Evolutionary conservation across 306 rosid genomes (phyloP), one percentile per base, ranked within the genome.

Genomic region (Lotus japonicus): DNA sequence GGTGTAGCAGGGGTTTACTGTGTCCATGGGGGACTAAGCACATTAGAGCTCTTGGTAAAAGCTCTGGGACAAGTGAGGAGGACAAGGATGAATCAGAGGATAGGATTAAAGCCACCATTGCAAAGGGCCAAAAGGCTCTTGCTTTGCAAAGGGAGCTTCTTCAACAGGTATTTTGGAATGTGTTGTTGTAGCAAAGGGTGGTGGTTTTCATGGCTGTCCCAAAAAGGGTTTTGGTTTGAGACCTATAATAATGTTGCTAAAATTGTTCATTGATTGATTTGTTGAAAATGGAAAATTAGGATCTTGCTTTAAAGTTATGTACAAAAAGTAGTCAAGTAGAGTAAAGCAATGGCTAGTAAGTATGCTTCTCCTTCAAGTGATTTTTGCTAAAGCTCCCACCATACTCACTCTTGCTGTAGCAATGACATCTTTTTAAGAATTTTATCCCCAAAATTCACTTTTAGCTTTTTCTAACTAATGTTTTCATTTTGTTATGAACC

Each of bases 121-220:
- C 86, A 48, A 94, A 90, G 84, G 84, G 90, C 77, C 85, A 85
- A 82, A 88, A 87, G 84, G 89, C 85, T 74, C 92, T 94, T 60
- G 92, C 91, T 68, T 19, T 81, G 82, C 98, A 94, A 59, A 84
- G 75, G 71, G 79, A 85, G 33, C 85, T 94, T 51, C 88, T 94
- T 77, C 86, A 85, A 64, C 95, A 88, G 98, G 98, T 92, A 73
- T 58, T 70, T 0, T 21, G 18, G 0, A 44, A 16, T 64, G 17
- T 64, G 50, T 52, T 64, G 50, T 52, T 70, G 51, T 74, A 8
- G 19, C 9, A 60, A 53, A 49, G 42, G 36, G 17, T 56, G 13
- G 11, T 33, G 23, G n/a, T 28, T 35, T 60, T 8, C 18, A 36
- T 60, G 26, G 58, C 26, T 0, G n/a, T 55, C 7, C 17, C 28